phyloP scores from a whole-genome alignment of 768 basidiomycete species.

The Mycena chlorophos region DNA sequence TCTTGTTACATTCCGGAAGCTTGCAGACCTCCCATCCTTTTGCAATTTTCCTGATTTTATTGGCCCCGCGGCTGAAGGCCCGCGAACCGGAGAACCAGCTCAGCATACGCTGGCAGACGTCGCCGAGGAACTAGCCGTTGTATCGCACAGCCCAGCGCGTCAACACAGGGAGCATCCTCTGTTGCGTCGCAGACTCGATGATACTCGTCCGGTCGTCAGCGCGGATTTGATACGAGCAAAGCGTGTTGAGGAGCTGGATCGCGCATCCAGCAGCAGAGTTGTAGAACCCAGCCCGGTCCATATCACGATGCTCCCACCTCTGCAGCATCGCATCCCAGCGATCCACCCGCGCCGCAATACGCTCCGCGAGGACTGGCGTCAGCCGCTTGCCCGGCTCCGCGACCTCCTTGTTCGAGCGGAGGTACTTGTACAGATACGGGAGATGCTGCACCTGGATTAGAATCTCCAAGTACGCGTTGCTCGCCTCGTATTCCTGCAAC shows the following conservation, averaged over 20 bases:
- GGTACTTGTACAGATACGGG: slow-evolving; percentile 25
- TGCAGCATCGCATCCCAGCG: slow-evolving; percentile 19
- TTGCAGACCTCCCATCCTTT: slow-evolving; percentile 21
- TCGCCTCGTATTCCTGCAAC: not conserved
- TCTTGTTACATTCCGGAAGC: slow-evolving; percentile 4
- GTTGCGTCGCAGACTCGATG: slow-evolving; percentile 5
- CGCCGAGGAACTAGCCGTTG: slow-evolving; percentile 7
- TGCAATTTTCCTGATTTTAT: slow-evolving; percentile 1
- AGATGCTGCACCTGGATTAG: slow-evolving; percentile 23
- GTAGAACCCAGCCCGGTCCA: slow-evolving; percentile 5
- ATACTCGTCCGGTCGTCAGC: slow-evolving; percentile 2
- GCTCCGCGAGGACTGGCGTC: slow-evolving; percentile 16
- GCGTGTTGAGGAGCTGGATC: slow-evolving; percentile 14
- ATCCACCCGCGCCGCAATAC: slow-evolving; percentile 8
- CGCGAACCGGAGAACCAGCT: not conserved
- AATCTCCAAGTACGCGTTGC: slow-evolving; percentile 24
- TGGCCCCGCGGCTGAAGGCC: not conserved
- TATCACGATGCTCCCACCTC: not conserved
- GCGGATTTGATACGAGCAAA: slow-evolving; percentile 14
- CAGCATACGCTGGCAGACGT: slow-evolving; percentile 11
- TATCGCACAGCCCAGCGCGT: slow-evolving; percentile 11
- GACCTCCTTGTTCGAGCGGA: slow-evolving; percentile 16
- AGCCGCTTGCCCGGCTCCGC: slow-evolving; percentile 22
- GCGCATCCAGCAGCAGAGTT: slow-evolving; percentile 4
- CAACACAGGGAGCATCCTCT: slow-evolving; percentile 4